These are phyloP conservation scores for Rubia peregrina DNA, from an alignment of 305 asterid genomes.

Conservation along the genomic window DNA sequence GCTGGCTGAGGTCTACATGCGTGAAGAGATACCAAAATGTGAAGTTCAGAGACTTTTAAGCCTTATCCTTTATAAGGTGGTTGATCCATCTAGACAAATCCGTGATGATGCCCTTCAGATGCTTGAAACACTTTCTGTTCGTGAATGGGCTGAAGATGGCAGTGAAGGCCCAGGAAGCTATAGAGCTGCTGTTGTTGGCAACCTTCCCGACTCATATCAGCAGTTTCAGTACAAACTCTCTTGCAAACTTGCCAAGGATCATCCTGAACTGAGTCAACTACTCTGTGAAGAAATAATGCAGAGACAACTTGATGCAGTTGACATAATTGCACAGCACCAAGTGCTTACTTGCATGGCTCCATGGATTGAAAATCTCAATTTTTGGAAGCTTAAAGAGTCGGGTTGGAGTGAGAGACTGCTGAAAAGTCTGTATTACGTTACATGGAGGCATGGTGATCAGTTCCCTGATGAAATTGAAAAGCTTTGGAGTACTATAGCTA, in stretches of 20 bases:
- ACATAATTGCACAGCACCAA: conserved; percentile 98
- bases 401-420: conserved; percentile 97
- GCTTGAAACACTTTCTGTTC: conserved; percentile 97
- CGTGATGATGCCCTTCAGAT: conserved; percentile 99
- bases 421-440: conserved; percentile 93
- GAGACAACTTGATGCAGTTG: conserved; percentile 98
- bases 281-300: conserved; percentile 99
- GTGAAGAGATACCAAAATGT: conserved; percentile 97
- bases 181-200: conserved; percentile 98
- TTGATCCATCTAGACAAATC: conserved; percentile 96
- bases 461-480: conserved; percentile 99
- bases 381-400: conserved; percentile 96
- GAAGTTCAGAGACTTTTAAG: conserved; percentile 96
- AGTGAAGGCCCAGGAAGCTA: conserved; percentile 79
- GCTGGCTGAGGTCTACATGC: conserved; percentile 99
- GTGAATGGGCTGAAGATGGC: conserved; percentile 99
- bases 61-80: conserved; percentile 97
- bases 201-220: conserved; percentile 98
- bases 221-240: conserved; percentile 99
- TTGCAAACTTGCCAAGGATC: conserved; percentile 99
- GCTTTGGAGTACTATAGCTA: conserved; percentile 99
- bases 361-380: conserved; percentile 97
- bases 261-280: conserved; percentile 96
- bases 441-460: conserved; percentile 99
- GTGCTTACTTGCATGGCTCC: conserved; percentile 99